Evolutionary conservation across 306 rosid genomes (phyloP).

Genomic region (Casuarina equisetifolia): DNA sequence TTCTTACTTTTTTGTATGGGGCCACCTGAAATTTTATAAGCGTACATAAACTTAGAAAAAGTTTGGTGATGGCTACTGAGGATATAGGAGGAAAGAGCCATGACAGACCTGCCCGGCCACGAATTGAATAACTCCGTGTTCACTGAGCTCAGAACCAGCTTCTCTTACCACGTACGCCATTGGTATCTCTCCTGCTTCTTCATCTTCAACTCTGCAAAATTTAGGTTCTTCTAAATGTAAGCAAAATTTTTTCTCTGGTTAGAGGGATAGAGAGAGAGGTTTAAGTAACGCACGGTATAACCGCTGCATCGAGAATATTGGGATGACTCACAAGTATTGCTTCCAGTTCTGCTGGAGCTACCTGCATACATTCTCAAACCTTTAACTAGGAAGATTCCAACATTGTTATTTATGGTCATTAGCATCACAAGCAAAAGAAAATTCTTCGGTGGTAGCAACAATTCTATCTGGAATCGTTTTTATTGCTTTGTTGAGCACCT

Average conservation of each 20-base stretch:
- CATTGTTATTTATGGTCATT: too few species aligned
- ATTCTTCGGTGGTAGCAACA: too few species aligned
- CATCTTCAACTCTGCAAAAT: conserved; percentile 69
- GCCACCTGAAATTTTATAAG: conserved; percentile 67
- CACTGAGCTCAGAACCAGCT: conserved; percentile 48
- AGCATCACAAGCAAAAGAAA: too few species aligned
- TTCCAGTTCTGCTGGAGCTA: conserved; percentile 95
- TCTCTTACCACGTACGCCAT: conserved; percentile 82
- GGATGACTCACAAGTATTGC: conserved; percentile 78
- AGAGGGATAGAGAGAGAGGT: neutral
- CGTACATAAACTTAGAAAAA: neutral
- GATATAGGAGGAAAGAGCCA: neutral
- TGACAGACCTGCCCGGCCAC: conserved; percentile 69
- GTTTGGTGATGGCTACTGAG: neutral
- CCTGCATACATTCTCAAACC: conserved; percentile 42
- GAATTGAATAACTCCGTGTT: conserved; percentile 75
- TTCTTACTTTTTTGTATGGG: conserved; percentile 80
- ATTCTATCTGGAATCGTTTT: too few species aligned
- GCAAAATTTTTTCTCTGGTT: neutral
- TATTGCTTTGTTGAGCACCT: too few species aligned
- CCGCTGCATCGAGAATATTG: conserved; percentile 77
- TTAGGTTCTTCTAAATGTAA: neutral
- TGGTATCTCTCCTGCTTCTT: conserved; percentile 85
- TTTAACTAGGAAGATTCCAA: neutral
- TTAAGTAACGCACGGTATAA: conserved; percentile 63